A percentile compares a stretch with the other conserved stretches of the same genome.
Evolutionary conservation across 1,284 basidiomycete species (phyloP).

Genomic region (Ustilago sp.): DNA sequence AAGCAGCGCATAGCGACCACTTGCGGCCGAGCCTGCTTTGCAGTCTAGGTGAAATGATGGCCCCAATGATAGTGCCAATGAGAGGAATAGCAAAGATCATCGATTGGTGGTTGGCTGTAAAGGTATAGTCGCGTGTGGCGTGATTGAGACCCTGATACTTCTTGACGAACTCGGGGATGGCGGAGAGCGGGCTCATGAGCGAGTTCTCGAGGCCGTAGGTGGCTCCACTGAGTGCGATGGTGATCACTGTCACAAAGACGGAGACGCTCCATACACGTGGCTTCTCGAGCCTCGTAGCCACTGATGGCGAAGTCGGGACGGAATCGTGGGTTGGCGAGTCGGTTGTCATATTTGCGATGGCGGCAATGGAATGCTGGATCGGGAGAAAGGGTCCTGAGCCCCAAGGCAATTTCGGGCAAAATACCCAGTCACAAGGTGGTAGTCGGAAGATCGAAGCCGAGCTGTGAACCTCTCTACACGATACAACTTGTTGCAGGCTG

Average conservation of each 20-base stretch:
- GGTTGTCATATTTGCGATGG: conserved; percentile 8
- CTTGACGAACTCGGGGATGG: conserved; percentile 55
- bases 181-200: conserved; percentile 57
- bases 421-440: not conserved
- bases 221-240: conserved; percentile 50
- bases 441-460: not conserved
- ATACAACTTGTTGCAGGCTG: not conserved
- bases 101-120: conserved; percentile 55
- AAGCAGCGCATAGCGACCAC: conserved; percentile 52
- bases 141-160: conserved; percentile 55
- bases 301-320: conserved; percentile 1
- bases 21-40: conserved; percentile 56
- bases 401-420: not conserved
- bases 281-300: conserved; percentile 5
- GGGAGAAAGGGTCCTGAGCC: not conserved
- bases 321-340: conserved; percentile 15
- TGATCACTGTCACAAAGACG: conserved; percentile 46
- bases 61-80: conserved; percentile 57
- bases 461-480: not conserved
- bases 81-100: conserved; percentile 60
- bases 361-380: not conserved
- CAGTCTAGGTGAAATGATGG: conserved; percentile 43
- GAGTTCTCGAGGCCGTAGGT: conserved; percentile 56
- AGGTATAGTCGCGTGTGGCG: conserved; percentile 47
- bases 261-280: conserved; percentile 39